These are phyloP conservation scores for Penicillium diatomitis DNA, from an alignment of 495 filamentous ascomycete species.

Conservation along the genomic window DNA sequence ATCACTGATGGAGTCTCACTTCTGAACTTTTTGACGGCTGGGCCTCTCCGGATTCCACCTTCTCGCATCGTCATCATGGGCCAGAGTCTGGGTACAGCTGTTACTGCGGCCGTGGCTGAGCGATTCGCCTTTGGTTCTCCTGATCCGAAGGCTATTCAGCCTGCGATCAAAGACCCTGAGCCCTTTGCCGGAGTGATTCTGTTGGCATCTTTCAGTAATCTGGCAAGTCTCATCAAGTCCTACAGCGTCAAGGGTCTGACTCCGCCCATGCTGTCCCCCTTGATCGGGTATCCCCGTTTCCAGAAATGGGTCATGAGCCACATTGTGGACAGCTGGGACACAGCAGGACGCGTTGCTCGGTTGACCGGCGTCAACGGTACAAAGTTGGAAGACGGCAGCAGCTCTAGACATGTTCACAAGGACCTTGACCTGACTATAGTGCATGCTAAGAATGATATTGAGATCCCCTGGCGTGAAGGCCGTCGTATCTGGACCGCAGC, in stretches of 20 bases:
- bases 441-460: conserved; percentile 64
- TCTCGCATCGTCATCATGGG: conserved; percentile 72
- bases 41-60: conserved; percentile 45
- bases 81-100: conserved; percentile 83
- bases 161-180: conserved; percentile 29
- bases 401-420: conserved; percentile 31
- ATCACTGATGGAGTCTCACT: conserved; percentile 68
- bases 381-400: conserved; percentile 8
- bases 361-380: conserved; percentile 25
- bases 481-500: conserved; percentile 43
- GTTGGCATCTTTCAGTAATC: conserved; percentile 66
- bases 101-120: conserved; percentile 62
- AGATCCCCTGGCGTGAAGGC: conserved; percentile 58
- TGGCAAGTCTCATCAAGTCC: conserved; percentile 60
- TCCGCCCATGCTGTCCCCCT: conserved; percentile 72
- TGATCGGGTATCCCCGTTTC: conserved; percentile 47
- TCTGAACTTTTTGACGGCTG: conserved; percentile 48
- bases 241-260: conserved; percentile 67
- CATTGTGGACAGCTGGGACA: conserved; percentile 50
- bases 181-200: conserved; percentile 67
- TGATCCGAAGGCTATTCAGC: conserved; percentile 24
- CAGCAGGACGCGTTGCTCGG: conserved; percentile 38
- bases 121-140: conserved; percentile 47
- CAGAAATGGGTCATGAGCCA: conserved; percentile 35
- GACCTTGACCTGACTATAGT: conserved; percentile 60